Conservation (phyloP, 2,329 filamentous ascomycete genomes). For the Exophiala aquamarina region DNA sequence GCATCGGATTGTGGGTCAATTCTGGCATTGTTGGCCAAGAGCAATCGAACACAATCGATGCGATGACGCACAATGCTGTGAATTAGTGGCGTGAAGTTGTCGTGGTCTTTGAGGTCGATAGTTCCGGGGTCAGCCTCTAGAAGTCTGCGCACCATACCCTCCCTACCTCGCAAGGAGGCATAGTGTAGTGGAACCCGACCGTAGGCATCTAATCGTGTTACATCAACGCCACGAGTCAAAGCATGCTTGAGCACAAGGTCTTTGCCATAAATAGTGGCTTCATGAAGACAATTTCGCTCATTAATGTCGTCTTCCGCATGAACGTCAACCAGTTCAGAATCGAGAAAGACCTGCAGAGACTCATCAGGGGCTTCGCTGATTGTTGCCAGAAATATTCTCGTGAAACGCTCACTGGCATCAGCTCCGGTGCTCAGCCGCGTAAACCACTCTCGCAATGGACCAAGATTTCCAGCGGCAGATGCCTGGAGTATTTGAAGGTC, state of each 20-base stretch:
- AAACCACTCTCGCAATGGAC: slow-evolving; percentile 78
- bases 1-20: slow-evolving; percentile 82
- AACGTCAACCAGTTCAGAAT: slow-evolving; percentile 82
- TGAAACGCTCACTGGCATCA: slow-evolving; percentile 73
- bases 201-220: slow-evolving; percentile 84
- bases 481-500: slow-evolving; percentile 87
- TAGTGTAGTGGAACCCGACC: slow-evolving; percentile 92
- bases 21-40: slow-evolving; percentile 76
- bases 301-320: slow-evolving; percentile 97
- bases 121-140: slow-evolving; percentile 69
- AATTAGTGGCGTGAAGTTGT: slow-evolving; percentile 95
- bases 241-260: slow-evolving; percentile 73
- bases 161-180: slow-evolving; percentile 87
- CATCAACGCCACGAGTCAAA: slow-evolving; percentile 72
- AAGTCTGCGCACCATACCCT: slow-evolving; percentile 77
- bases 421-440: slow-evolving; percentile 63
- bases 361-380: slow-evolving; percentile 81
- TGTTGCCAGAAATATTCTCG: slow-evolving; percentile 84
- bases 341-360: slow-evolving; percentile 72
- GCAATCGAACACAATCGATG: slow-evolving; percentile 72
- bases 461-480: slow-evolving; percentile 76
- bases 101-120: slow-evolving; percentile 86
- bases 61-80: slow-evolving; percentile 91
- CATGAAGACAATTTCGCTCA: slow-evolving; percentile 92
- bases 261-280: slow-evolving; percentile 93